Evolutionary conservation across 2,329 filamentous ascomycete genomes (phyloP), one percentile per base, ranked within the genome.

Genomic region (Neoascochyta sp.): DNA sequence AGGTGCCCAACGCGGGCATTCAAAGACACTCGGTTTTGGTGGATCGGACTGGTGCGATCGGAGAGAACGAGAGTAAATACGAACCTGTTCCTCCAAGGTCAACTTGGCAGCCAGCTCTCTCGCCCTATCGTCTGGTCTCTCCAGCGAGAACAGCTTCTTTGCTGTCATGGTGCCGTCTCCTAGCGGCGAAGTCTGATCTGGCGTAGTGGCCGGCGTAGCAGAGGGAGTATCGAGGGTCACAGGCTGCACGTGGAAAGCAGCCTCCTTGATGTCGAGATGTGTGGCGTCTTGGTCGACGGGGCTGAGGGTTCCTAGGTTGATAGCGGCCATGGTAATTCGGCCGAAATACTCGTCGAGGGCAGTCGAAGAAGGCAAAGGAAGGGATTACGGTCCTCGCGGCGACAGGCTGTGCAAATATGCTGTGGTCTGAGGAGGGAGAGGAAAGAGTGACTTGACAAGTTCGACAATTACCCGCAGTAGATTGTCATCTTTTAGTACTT

Each of bases 31-130:
- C n/a, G n/a, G n/a, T n/a, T n/a, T n/a, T n/a, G n/a, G n/a, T n/a
- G n/a, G n/a, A n/a, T n/a, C n/a, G n/a, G n/a, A n/a, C n/a, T n/a
- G n/a, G n/a, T n/a, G n/a, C n/a, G n/a, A n/a, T n/a, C n/a, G n/a
- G n/a, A n/a, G n/a, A n/a, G n/a, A n/a, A n/a, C n/a, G n/a, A n/a
- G n/a, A n/a, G n/a, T n/a, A 33, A 24, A 27, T 24, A 58, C 60
- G 20, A 54, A 62, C 62, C 52, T 64, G 60, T 40, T 64, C 60
- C 36, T 63, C 59, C 30, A 64, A 43, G 6, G 54, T 57, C 43
- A 64, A 43, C 39, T 52, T 55, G 16, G 52, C 46, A 12, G 58
- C 62, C 34, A 64, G 31, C 20, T 59, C 57, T 24, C 49, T 50
- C 23, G 62, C 62, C 39, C 36, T 52, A 18, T 61, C 52, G 15